Evolutionary conservation across 495 filamentous ascomycete genomes (phyloP), one percentile per base, ranked within the genome.

Genomic region (Aspergillus conjunctus): DNA sequence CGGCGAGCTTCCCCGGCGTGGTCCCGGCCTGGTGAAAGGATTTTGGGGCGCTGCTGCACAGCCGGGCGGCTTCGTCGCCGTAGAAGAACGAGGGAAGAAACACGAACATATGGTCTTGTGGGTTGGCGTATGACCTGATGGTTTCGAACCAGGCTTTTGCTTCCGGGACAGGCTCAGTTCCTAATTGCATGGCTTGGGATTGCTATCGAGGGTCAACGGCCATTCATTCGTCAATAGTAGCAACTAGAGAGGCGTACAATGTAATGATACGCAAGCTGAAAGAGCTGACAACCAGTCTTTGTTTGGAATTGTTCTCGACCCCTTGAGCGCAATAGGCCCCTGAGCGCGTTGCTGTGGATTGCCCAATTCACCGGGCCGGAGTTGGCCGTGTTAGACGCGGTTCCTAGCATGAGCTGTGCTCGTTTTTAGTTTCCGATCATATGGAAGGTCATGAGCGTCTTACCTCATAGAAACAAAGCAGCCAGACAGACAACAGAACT

Each of bases 401-500:
- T 45, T 3, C 43, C 43, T 45, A 45, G 43, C 43, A 45, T 45
- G 43, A 45, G 43, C 43, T 45, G 12, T n/a, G 7, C 43, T 3
- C 43, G 17, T n/a, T 17, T 12, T 45, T 17, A 45, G 43, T 7
- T 45, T 17, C 43, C 17, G 1, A 12, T 45, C 43, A n/a, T 1
- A 1, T 45, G n/a, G n/a, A 20, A 45, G 17, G 17, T 7, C 7
- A 14, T 45, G 1, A 7, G 11, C 2, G 17, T 14, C 43, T 7
- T n/a, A 45, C 43, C 43, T 45, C 43, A 45, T 45, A 45, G 11
- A 45, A 20, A 45, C 43, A 45, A 9, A 45, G n/a, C 43, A 45
- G n/a, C 43, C 43, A 45, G 17, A 45, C 43, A 1, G 43, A 3
- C 4, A 45, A 45, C 12, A 45, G 7, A 9, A 45, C 43, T 14